Evolutionary conservation across 225 moss, liverwort and hornwort species (phyloP), one percentile per base, ranked within the genome.

Genomic region (Pleurozium schreberi): DNA sequence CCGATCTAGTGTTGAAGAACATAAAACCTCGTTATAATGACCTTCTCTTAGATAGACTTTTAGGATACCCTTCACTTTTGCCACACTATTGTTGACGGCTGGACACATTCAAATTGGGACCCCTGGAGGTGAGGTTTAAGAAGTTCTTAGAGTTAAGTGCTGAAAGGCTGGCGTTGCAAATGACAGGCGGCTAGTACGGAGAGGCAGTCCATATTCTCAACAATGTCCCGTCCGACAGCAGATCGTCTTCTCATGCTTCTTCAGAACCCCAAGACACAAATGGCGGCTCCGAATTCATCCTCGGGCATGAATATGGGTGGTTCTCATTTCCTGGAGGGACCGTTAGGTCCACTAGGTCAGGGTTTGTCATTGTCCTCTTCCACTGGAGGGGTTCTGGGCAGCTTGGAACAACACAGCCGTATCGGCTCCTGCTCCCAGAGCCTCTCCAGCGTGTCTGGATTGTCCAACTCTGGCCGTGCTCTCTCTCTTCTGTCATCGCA

Each of bases 401-500:
- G 92, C 70, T 89, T 95, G 85, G 94, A 94, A 42, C 85, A 68
- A 34, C 91, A 90, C 40, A 92, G 79, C 87, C 93, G 81, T 28
- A 64, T 91, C 34, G 90, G 90, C 59, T 88, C 93, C 64, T 93
- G 91, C 94, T 96, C 92, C 87, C 97, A 91, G 91, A 87, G 89
- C 88, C 90, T 96, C 91, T 91, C 95, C 95, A 93, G 92, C 95
- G 93, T 96, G 81, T 95, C 97, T 81, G 96, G 96, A 93, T 87
- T 94, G 84, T 91, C 95, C 70, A 95, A 97, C 93, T 97, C 98
- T 90, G 94, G 98, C 91, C 97, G 98, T 98, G 98, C 98, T 98
- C 98, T 98, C 98, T 98, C 98, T 98, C 98, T 98, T 98, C 98
- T 98, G 98, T 98, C 98, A 96, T 95, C 96, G 88, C 97, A 93